These are phyloP conservation scores for Penstemon newberryi DNA, from an alignment of 257 asterid species.

Conservation along the genomic window DNA sequence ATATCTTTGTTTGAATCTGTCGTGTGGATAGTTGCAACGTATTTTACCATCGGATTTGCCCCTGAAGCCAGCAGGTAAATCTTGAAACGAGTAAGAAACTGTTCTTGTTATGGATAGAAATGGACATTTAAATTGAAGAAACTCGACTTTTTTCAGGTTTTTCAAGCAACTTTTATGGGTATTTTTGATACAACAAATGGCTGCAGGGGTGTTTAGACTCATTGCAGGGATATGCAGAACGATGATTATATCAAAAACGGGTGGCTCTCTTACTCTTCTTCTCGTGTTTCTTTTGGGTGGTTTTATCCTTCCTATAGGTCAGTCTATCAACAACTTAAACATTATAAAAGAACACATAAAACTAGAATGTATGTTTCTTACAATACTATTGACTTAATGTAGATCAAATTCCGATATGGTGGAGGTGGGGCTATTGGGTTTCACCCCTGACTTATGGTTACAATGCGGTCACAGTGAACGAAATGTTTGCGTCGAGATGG, in stretches of 20 bases:
- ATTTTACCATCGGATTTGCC: conserved; percentile 68
- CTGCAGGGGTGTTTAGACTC: conserved; percentile 60
- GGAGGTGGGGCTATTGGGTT: conserved; percentile 72
- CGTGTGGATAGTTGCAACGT: conserved; percentile 55
- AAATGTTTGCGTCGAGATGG: conserved; percentile 69
- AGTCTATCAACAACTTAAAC: conserved; percentile 19
- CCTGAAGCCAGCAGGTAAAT: conserved; percentile 72
- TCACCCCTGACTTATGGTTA: conserved; percentile 59
- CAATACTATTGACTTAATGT: conserved; percentile 17
- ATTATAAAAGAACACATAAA: neutral
- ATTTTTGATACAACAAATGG: conserved; percentile 72
- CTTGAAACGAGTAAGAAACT: neutral
- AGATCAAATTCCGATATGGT: conserved; percentile 64
- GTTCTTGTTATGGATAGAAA: neutral
- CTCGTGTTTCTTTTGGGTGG: conserved; percentile 69
- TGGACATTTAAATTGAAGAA: neutral
- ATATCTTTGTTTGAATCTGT: conserved; percentile 57
- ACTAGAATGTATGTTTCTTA: conserved; percentile 12
- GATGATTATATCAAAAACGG: conserved; percentile 57
- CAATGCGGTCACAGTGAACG: conserved; percentile 57
- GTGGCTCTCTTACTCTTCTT: conserved; percentile 62
- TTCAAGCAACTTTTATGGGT: conserved; percentile 54
- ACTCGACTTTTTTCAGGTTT: conserved; percentile 41
- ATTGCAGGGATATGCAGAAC: conserved; percentile 63
- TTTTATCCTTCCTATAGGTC: conserved; percentile 65